Evolutionary conservation across 495 filamentous ascomycete genomes (phyloP).

Genomic region (Xylaria palmicola): DNA sequence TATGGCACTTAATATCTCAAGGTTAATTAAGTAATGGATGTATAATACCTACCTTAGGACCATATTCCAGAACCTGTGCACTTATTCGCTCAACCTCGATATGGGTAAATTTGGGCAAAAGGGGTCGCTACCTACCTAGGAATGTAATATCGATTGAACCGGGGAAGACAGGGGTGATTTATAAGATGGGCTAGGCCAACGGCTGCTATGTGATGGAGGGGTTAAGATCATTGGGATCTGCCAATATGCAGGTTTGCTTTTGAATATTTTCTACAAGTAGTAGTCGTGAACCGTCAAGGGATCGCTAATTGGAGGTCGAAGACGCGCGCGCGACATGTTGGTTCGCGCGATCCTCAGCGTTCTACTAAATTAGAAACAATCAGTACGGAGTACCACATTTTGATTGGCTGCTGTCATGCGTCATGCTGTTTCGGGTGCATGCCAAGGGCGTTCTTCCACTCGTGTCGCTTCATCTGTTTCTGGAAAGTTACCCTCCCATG

Average conservation of each 20-base stretch:
- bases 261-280: too few species aligned
- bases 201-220: not conserved
- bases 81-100: too few species aligned
- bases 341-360: not conserved
- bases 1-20: too few species aligned
- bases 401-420: conserved; percentile 6
- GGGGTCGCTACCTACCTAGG: not conserved
- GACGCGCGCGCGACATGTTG: conserved; percentile 3
- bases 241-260: not conserved
- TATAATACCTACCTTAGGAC: too few species aligned
- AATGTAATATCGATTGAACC: not conserved
- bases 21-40: too few species aligned
- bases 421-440: not conserved
- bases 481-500: not conserved
- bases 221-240: not conserved
- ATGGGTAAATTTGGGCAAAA: too few species aligned
- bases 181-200: not conserved
- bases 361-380: conserved; percentile 7
- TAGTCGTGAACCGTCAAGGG: too few species aligned
- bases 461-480: not conserved
- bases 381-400: not conserved
- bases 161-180: not conserved
- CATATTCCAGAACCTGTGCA: too few species aligned
- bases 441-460: not conserved
- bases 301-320: not conserved